phyloP scores from a whole-genome alignment of 257 asterid genomes.

The Jacaranda mimosifolia region DNA sequence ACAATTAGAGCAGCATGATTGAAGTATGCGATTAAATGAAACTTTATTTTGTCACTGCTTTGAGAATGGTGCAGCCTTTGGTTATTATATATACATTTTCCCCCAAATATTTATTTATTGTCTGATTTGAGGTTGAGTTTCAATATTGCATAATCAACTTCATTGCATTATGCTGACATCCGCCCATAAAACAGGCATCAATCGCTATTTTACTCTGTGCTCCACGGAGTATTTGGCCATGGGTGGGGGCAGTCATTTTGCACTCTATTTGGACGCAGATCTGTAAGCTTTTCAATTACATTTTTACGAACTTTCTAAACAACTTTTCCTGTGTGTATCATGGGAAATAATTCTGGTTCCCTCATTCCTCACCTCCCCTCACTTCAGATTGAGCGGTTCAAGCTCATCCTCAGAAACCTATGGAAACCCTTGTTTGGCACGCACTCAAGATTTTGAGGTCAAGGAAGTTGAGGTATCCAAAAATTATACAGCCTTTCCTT shows the following conservation, averaged over 20 bases:
- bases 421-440: constrained; percentile 83
- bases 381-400: constrained; percentile 73
- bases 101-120: no score
- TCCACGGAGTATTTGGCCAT: constrained; percentile 78
- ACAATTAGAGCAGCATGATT: not conserved
- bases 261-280: constrained; percentile 87
- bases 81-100: no score
- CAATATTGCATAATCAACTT: constrained; percentile 8
- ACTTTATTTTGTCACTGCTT: no score
- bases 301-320: not conserved
- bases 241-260: constrained; percentile 97
- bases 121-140: no score
- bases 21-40: no score
- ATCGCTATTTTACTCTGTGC: constrained; percentile 89
- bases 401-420: constrained; percentile 92
- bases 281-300: constrained; percentile 63
- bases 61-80: no score
- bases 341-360: not conserved
- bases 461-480: constrained; percentile 86
- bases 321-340: not conserved
- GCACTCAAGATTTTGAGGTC: constrained; percentile 69
- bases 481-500: not conserved
- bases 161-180: constrained; percentile 29
- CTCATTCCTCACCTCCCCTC: not conserved
- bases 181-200: constrained; percentile 59